Percentiles rank a stretch among this genome's conserved stretches.
Evolutionary conservation across 305 asterid genomes (phyloP).

Genomic region (Nicotiana rustica): DNA sequence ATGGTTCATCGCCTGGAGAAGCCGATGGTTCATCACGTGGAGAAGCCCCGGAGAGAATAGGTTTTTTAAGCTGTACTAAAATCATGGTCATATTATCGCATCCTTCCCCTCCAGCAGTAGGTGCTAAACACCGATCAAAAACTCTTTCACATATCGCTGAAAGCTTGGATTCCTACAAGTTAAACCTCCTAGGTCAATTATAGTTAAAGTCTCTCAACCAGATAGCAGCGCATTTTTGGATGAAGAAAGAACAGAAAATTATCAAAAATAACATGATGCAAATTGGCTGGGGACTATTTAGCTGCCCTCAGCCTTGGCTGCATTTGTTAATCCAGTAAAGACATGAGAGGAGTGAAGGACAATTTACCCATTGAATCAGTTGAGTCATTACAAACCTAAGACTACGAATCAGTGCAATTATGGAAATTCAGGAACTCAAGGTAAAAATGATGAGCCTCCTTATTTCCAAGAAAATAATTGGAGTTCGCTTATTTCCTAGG

Average conservation of each 20-base stretch:
- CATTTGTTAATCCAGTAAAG: not conserved
- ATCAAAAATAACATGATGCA: not conserved
- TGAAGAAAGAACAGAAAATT: not conserved
- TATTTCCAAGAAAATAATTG: not conserved
- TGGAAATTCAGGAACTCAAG: not conserved
- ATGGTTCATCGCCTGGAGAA: conserved; percentile 34
- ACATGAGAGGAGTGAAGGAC: not conserved
- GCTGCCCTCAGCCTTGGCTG: not conserved
- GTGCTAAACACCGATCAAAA: conserved; percentile 89
- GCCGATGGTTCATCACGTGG: not conserved
- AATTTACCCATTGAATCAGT: not conserved
- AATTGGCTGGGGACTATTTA: not conserved
- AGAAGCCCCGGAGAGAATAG: conserved; percentile 40
- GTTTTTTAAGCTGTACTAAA: conserved; percentile 78
- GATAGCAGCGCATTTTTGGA: not conserved
- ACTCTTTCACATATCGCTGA: conserved; percentile 86
- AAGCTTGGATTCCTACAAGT: conserved; percentile 80
- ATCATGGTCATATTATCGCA: conserved; percentile 99
- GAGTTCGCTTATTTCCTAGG: not conserved
- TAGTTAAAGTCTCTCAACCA: not conserved
- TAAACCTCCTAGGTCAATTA: conserved; percentile 21
- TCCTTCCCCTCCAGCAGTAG: conserved; percentile 94
- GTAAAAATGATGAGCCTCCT: conserved; percentile 1
- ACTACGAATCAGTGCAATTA: not conserved
- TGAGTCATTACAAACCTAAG: not conserved